Evolutionary conservation across 2,329 filamentous ascomycete genomes (phyloP), one percentile per base, ranked within the genome.

Genomic region (Cordyceps farinosa): DNA sequence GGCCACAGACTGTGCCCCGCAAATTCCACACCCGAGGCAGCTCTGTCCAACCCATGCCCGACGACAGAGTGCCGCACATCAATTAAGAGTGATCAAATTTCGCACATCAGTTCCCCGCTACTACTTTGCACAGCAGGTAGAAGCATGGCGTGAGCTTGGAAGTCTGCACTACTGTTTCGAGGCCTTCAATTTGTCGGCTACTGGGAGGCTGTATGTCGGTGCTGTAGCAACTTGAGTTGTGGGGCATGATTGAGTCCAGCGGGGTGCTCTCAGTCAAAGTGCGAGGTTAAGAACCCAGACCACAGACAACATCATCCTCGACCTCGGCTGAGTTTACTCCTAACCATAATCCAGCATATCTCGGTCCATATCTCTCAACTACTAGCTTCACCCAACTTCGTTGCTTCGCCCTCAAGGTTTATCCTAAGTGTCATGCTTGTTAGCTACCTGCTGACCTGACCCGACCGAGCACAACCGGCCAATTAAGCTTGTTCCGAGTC

Each of bases 201-300:
- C 51, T 55, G 2, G 6, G 17, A 36, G 40, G 27, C 15, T 48
- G 17, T 10, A 29, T 22, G 27, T 44, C 8, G 29, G 48, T 61
- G 40, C 58, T 30, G n/a, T 51, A 53, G 58, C 58, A 54, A 54
- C 50, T 45, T 42, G 27, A 11, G 22, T 10, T 61, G 58, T 61
- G 58, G 58, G 58, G 58, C 48, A 22, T 34, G 29, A 1, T 38
- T 47, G 30, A 6, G 29, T 45, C 13, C 30, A 45, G 48, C 47
- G 47, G 48, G 58, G 58, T 45, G 40, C 29, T 40, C 40, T 47
- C 3, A 30, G 45, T 5, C 27, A 38, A 58, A 13, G 42, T 22
- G 22, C 44, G 32, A 34, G 2, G n/a, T 44, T 36, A 15, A 60
- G 7, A 4, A 55, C 9, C 27, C 29, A 29, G 13, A 48, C 47